Conservation (phyloP, 75 land plant genomes). For the Selaginella moellendorffii region DNA sequence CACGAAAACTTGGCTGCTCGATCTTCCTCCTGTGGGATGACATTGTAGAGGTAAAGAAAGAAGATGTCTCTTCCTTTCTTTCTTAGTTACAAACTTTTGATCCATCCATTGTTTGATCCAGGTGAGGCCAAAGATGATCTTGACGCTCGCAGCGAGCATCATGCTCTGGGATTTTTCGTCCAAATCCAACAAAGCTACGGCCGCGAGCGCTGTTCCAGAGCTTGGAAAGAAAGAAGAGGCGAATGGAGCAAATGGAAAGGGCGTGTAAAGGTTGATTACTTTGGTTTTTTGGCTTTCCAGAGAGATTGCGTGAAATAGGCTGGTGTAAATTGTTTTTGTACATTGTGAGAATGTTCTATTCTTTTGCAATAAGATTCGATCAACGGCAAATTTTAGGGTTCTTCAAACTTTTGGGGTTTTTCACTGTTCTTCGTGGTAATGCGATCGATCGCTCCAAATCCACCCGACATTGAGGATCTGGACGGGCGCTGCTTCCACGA, state of each 20-base stretch:
- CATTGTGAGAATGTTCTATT: too few species aligned
- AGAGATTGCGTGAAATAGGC: too few species aligned
- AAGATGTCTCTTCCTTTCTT: neutral
- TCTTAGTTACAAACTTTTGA: neutral
- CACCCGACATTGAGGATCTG: slow-evolving; percentile 38
- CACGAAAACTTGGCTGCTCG: slow-evolving; percentile 94
- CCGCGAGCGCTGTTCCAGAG: slow-evolving; percentile 6
- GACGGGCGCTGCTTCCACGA: too few species aligned
- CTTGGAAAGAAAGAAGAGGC: slow-evolving; percentile 8
- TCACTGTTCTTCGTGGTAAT: too few species aligned
- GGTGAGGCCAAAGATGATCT: slow-evolving; percentile 97
- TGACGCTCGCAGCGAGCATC: slow-evolving; percentile 78
- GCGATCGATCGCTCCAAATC: neutral
- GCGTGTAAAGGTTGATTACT: too few species aligned
- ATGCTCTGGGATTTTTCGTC: slow-evolving; percentile 82
- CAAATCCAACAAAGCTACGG: slow-evolving; percentile 32
- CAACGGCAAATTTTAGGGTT: too few species aligned
- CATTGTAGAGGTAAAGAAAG: slow-evolving; percentile 62
- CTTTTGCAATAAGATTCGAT: too few species aligned
- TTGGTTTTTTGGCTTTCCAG: too few species aligned
- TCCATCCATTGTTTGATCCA: slow-evolving; percentile 12
- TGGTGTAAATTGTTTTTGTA: too few species aligned
- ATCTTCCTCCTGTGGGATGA: slow-evolving; percentile 94
- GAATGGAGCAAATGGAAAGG: neutral
- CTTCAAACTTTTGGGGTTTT: too few species aligned